Evolutionary conservation across 306 rosid genomes (phyloP).

Genomic region (Potentilla sterilis): DNA sequence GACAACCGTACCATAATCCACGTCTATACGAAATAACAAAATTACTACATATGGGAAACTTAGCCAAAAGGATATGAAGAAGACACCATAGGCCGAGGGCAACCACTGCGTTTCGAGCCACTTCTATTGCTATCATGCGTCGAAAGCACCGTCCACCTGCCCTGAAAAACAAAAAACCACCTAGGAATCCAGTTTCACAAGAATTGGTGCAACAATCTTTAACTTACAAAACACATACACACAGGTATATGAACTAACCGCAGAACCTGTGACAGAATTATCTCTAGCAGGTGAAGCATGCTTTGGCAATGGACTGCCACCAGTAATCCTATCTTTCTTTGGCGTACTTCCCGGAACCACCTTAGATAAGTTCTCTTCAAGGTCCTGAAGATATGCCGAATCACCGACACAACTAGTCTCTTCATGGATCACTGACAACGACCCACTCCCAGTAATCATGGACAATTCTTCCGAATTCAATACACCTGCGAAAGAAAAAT

Average conservation of each 20-base stretch:
- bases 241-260: conserved; percentile 38
- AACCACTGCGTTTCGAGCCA: conserved; percentile 62
- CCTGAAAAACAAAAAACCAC: conserved; percentile 38
- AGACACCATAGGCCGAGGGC: conserved; percentile 57
- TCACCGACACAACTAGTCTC: conserved; percentile 31
- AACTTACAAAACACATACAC: conserved; percentile 8
- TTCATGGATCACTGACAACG: conserved; percentile 51
- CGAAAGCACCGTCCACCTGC: conserved; percentile 58
- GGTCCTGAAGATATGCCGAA: conserved; percentile 32
- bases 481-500: conserved; percentile 50
- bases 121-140: conserved; percentile 47
- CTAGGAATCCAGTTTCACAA: background rate
- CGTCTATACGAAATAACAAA: conserved; percentile 7
- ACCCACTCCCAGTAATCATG: conserved; percentile 56
- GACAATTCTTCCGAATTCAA: conserved; percentile 78
- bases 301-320: conserved; percentile 45
- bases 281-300: conserved; percentile 30
- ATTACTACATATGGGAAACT: background rate
- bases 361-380: conserved; percentile 53
- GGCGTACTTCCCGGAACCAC: conserved; percentile 34
- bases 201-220: background rate
- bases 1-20: conserved; percentile 27
- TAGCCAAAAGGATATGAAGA: conserved; percentile 72
- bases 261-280: conserved; percentile 34
- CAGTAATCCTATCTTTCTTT: conserved; percentile 16